Conservation (phyloP, 768 basidiomycete species). For the Phanerochaete sordida region DNA sequence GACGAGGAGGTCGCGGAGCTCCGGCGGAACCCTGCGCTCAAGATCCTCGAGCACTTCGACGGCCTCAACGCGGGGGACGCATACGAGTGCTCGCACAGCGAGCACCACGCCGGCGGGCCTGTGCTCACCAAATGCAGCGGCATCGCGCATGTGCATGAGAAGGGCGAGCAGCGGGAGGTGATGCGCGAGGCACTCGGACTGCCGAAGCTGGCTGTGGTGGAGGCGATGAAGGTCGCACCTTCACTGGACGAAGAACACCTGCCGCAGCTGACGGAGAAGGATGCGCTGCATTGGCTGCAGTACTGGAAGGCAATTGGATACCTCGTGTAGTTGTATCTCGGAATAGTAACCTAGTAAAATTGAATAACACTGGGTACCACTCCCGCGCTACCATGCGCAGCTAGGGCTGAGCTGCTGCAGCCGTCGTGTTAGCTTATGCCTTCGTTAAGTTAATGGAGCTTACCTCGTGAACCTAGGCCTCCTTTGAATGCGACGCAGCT, state of each 20-base stretch:
- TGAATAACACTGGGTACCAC: no score
- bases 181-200: slow-evolving; percentile 7
- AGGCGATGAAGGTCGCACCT: slow-evolving; percentile 1
- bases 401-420: no score
- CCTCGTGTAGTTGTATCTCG: background rate
- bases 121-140: no score
- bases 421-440: no score
- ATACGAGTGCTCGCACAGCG: background rate
- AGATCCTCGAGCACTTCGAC: slow-evolving; percentile 22
- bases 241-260: background rate
- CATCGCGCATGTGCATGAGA: background rate
- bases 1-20: slow-evolving; percentile 10
- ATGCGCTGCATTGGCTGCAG: slow-evolving; percentile 7
- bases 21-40: slow-evolving; percentile 25
- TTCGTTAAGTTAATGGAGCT: no score
- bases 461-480: background rate
- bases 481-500: background rate
- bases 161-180: background rate
- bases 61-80: background rate
- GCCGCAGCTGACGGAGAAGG: background rate
- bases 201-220: background rate
- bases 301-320: slow-evolving; percentile 6
- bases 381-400: no score
- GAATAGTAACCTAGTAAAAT: no score
- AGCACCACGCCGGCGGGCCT: no score